Percentiles rank a stretch among this genome's conserved stretches.
These are phyloP conservation scores for Fusarium sp. DNA, from an alignment of 2,329 filamentous ascomycete genomes.

Conservation along the genomic window DNA sequence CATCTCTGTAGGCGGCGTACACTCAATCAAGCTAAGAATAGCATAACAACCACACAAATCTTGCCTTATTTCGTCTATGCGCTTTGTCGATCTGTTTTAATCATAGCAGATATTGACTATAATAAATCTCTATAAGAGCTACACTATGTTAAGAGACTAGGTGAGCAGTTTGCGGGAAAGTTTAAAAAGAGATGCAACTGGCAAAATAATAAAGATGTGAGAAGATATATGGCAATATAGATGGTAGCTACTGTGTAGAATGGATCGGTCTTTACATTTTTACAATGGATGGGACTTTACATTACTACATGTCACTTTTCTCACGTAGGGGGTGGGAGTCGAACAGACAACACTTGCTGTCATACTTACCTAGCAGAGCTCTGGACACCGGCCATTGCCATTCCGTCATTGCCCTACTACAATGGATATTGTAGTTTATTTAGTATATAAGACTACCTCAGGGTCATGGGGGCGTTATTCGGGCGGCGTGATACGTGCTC, in stretches of 20 bases:
- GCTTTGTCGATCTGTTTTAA: too few species aligned
- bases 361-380: slow-evolving; percentile 18
- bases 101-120: rapidly evolving
- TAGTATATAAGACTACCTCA: background rate
- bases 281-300: background rate
- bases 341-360: background rate
- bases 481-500: background rate
- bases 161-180: too few species aligned
- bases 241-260: background rate
- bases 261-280: too few species aligned
- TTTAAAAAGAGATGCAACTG: rapidly evolving
- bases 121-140: too few species aligned
- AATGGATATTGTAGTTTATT: rapidly evolving
- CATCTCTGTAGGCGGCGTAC: too few species aligned
- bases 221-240: slow-evolving; percentile 8
- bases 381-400: slow-evolving; percentile 14
- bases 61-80: too few species aligned
- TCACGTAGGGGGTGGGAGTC: background rate
- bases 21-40: too few species aligned
- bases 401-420: slow-evolving; percentile 10
- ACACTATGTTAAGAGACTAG: too few species aligned
- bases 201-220: slow-evolving; percentile 9
- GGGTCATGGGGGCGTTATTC: background rate
- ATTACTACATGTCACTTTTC: background rate
- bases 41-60: too few species aligned